Base-by-base conservation (phyloP, 306 rosid species). In the Albizia julibrissin region DNA sequence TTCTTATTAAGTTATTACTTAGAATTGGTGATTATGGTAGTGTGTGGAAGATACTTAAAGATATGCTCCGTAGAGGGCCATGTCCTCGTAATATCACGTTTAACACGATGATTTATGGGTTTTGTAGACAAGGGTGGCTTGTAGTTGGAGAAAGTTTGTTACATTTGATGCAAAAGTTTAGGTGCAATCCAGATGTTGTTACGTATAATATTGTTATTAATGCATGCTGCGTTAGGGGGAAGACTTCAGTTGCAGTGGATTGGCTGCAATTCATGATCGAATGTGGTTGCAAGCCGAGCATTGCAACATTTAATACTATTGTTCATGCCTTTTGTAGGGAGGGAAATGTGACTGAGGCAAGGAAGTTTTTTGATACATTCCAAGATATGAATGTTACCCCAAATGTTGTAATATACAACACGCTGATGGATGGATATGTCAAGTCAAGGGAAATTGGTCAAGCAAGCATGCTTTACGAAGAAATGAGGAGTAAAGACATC, bases 371-470 rank as follows among this genome's bases (percentile, higher is more conserved):
- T 75, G 85, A 91, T 83, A 85, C 62, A 50, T 83, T 93, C 76
- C 76, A 59, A 54, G 87, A 86, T 8, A 44, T 80, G 80, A 89
- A 89, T 68, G 64, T 86, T 68, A 54, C 84, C 68, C 85, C 81
- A 7, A 84, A 86, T 81, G 78, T 87, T 50, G 40, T 7, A 31
- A 72, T 81, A 2, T 93, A 87, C 82, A 93, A 91, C 84, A 82
- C 92, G 19, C 59, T 91, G 80, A 86, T 93, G 82, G 89, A 90
- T 85, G 97, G 97, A 73, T 88, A 91, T 78, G 88, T 93, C 77
- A 93, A 93, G 89, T 87, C 94, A n/a, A 81, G 94, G 82, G 94
- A 93, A 42, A 69, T 91, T 69, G 87, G 74, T 74, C 92, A 90
- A 70, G 97, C 97, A 69, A 89, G 65, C 86, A 74, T 79, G 83